These are phyloP conservation scores for Saturnispora quitensis DNA, from an alignment of 805 yeast genomes.

Conservation along the genomic window DNA sequence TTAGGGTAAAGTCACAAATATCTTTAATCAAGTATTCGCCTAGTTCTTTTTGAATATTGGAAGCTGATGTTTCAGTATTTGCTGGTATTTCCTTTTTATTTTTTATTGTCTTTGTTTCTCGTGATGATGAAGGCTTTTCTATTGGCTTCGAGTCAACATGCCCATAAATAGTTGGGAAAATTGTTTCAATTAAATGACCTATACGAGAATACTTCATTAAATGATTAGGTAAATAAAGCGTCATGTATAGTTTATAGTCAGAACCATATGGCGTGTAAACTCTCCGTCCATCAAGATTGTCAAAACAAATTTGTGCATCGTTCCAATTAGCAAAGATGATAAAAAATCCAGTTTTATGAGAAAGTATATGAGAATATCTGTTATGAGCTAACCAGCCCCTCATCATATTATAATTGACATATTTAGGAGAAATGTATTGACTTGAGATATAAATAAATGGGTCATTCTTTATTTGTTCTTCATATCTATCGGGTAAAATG, in stretches of 20 bases:
- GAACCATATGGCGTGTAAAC: constrained; percentile 21
- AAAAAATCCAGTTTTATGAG: constrained; percentile 59
- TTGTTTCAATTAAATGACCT: constrained; percentile 17
- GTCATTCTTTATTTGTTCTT: constrained; percentile 41
- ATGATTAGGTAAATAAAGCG: constrained; percentile 42
- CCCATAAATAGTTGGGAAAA: constrained; percentile 3
- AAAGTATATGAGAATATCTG: constrained; percentile 56
- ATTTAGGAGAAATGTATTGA: constrained; percentile 38
- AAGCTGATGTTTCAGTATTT: constrained; percentile 48
- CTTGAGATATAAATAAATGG: constrained; percentile 51
- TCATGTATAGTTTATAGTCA: constrained; percentile 47
- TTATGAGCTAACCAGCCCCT: constrained; percentile 49
- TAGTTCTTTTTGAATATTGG: constrained; percentile 53
- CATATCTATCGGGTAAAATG: constrained; percentile 40
- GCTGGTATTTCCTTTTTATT: constrained; percentile 12
- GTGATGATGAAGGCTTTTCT: not conserved
- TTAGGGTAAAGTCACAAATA: constrained; percentile 62
- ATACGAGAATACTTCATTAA: constrained; percentile 21
- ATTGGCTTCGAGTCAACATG: not conserved
- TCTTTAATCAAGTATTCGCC: constrained; percentile 57
- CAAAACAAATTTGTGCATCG: constrained; percentile 54
- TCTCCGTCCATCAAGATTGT: constrained; percentile 48
- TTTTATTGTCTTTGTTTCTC: not conserved
- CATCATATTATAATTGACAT: constrained; percentile 46
- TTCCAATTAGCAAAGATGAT: constrained; percentile 53